Conservation (phyloP, 2,329 filamentous ascomycete species). For the Calycina herbarum region DNA sequence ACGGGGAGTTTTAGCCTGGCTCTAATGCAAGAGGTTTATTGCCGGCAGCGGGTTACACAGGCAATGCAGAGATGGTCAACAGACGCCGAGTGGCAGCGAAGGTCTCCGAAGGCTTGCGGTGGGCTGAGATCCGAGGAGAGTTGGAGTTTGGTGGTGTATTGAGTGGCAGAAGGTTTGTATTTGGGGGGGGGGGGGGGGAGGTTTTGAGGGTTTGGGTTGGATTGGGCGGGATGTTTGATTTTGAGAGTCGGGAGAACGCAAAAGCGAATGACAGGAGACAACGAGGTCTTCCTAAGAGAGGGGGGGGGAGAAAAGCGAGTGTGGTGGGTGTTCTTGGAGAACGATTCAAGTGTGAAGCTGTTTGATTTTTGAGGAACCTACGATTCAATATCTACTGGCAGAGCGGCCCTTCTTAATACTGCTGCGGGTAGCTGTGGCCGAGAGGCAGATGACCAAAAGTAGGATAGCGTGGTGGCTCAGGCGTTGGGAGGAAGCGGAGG, state of each 20-base stretch:
- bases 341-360: constrained; percentile 19
- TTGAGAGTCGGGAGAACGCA: constrained; percentile 24
- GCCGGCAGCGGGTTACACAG: constrained; percentile 11
- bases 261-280: constrained; percentile 75
- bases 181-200: no score
- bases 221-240: neutral
- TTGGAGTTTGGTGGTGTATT: neutral
- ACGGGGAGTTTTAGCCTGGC: constrained; percentile 19
- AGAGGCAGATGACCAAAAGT: constrained; percentile 29
- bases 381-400: constrained; percentile 29
- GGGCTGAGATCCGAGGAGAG: constrained; percentile 29
- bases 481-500: constrained; percentile 10
- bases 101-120: constrained; percentile 35
- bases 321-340: constrained; percentile 28
- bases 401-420: constrained; percentile 34
- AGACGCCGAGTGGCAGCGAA: constrained; percentile 25
- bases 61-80: constrained; percentile 18
- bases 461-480: constrained; percentile 20
- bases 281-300: constrained; percentile 66
- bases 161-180: neutral
- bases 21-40: constrained; percentile 13
- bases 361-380: constrained; percentile 20
- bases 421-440: constrained; percentile 19
- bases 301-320: constrained; percentile 39
- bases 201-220: neutral